Conservation (phyloP, 2,329 filamentous ascomycete genomes). For the Pseudogymnoascus sp. region DNA sequence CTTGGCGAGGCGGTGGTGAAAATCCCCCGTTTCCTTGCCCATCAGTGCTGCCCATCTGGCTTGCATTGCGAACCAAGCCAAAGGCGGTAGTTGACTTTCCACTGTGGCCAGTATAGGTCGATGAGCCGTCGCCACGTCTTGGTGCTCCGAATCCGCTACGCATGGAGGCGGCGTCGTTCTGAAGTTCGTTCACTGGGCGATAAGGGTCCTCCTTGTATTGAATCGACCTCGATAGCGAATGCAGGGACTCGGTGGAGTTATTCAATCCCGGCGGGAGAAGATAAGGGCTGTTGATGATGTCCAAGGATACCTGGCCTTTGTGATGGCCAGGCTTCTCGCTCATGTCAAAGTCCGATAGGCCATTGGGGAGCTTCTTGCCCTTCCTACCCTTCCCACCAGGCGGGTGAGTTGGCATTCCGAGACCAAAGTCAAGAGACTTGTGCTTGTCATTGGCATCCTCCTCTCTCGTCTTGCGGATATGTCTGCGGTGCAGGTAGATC, state of each 20-base stretch:
- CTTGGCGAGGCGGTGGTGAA: conserved; percentile 18
- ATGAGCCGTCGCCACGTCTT: conserved; percentile 32
- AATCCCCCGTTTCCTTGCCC: conserved; percentile 30
- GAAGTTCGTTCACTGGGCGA: conserved; percentile 47
- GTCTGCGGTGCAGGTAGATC: conserved; percentile 70
- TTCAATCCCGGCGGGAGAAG: conserved; percentile 79
- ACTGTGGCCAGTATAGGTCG: conserved; percentile 30
- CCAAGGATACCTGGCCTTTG: conserved; percentile 48
- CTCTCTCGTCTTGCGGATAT: conserved; percentile 57
- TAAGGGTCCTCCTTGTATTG: conserved; percentile 78
- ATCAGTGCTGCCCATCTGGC: background rate
- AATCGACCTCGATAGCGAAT: conserved; percentile 72
- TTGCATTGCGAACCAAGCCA: background rate
- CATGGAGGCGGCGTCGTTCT: conserved; percentile 47
- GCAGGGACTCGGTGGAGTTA: conserved; percentile 74
- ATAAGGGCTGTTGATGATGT: conserved; percentile 75
- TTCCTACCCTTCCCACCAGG: conserved; percentile 16
- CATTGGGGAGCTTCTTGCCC: conserved; percentile 30
- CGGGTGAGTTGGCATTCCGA: conserved; percentile 44
- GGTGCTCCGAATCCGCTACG: conserved; percentile 38
- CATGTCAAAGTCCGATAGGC: conserved; percentile 14
- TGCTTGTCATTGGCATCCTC: conserved; percentile 85
- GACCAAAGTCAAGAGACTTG: conserved; percentile 85
- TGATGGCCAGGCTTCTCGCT: conserved; percentile 31
- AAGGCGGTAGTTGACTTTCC: background rate